Base-by-base conservation (phyloP, 2,329 filamentous ascomycete genomes). In the Colletotrichum kahawae region DNA sequence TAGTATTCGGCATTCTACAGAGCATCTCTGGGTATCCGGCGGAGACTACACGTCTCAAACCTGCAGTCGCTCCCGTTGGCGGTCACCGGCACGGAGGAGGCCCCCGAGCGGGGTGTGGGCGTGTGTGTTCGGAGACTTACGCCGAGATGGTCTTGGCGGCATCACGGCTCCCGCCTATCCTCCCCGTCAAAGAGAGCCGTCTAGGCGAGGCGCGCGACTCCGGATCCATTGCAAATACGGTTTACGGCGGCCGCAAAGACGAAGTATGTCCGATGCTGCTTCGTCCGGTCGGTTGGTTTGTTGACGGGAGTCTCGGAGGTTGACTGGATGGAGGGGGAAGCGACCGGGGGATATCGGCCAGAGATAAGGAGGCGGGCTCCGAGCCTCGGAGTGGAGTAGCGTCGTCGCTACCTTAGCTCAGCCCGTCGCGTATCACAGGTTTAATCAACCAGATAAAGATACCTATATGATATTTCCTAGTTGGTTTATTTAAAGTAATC, bases 131-230 rank as follows among this genome's bases (percentile, higher is more conserved):
- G 71, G 71, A 74, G 54, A 74, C 71, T 60, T 48, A 74, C 71
- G 71, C 71, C 71, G 71, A 74, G 31, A 74, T 71, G 18, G 71
- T 62, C 54, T 74, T 74, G 18, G 67, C 71, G 13, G 51, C 51
- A 8, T 74, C 71, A 38, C 67, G 71, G 27, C 67, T 36, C 29
- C 38, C 51, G 12, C 60, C 67, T 14, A 66, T 59, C n/a, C 60
- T 29, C 16, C 67, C 54, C 18, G 59, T 48, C 13, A 64, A 27
- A 1, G 71, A 60, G 14, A 60, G 21, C 3, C 67, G 48, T 5
- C 71, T 14, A 3, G 60, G 34, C 0, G 71, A 71, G 0, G 51
- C 60, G 14, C 29, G 29, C 9, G 59, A 57, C 2, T 34, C 57
- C 1, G 21, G 3, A 10, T 73, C 57, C 70, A 73, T 73, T n/a